Evolutionary conservation across 1,284 basidiomycete species (phyloP).

Genomic region (Ceratobasidium theobromae): DNA sequence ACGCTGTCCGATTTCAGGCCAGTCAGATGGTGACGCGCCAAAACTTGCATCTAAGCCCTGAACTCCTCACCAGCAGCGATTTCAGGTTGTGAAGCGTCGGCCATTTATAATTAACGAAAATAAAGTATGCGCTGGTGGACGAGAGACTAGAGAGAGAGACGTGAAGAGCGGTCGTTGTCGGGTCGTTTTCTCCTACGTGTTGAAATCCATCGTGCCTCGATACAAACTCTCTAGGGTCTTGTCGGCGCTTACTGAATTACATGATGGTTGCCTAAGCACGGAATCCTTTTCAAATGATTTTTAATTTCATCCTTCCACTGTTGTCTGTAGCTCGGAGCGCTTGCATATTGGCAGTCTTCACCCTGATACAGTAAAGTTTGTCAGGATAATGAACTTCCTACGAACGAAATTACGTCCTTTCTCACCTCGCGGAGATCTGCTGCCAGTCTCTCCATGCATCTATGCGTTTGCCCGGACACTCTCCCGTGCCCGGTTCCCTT

Average conservation of each 20-base stretch:
- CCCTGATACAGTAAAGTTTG: too few relatives aligned
- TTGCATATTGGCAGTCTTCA: too few relatives aligned
- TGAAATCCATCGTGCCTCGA: slow-evolving; percentile 11
- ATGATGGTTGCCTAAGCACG: not conserved
- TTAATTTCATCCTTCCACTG: too few relatives aligned
- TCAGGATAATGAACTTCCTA: too few relatives aligned
- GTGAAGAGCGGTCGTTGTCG: slow-evolving; percentile 19
- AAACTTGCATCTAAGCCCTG: not conserved
- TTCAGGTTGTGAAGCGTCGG: slow-evolving; percentile 74
- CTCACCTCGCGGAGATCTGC: too few relatives aligned
- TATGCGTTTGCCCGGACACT: too few relatives aligned
- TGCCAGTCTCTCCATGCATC: too few relatives aligned
- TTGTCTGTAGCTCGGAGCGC: too few relatives aligned
- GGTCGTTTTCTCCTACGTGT: slow-evolving; percentile 23
- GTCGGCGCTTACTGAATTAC: slow-evolving; percentile 9
- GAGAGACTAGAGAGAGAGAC: not conserved
- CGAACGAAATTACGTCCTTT: too few relatives aligned
- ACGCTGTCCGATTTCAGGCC: slow-evolving; percentile 56
- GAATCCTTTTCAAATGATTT: too few relatives aligned
- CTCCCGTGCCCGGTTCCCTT: too few relatives aligned
- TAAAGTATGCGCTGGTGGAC: not conserved
- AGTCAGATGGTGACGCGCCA: not conserved
- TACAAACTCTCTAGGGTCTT: slow-evolving; percentile 2
- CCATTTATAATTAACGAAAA: slow-evolving; percentile 40
- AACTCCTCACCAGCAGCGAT: slow-evolving; percentile 70